Evolutionary conservation across 768 basidiomycete species (phyloP), one percentile per base, ranked within the genome.

Genomic region (Dacryopinax primogenitus): DNA sequence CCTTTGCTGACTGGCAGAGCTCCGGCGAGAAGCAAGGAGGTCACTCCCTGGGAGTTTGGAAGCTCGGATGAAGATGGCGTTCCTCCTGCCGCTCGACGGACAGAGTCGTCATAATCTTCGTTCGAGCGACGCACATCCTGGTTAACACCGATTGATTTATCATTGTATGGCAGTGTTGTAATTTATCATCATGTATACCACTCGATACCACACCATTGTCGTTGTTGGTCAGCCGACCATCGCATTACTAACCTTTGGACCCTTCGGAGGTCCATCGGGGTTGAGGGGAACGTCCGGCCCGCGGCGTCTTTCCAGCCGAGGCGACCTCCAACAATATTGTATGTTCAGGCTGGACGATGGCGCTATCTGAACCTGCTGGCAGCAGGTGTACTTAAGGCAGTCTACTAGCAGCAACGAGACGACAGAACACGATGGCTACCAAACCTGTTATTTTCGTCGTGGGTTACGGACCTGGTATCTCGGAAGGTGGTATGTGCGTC

Each of bases 11-110:
- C 18, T 30, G 26, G 11, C 13, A 23, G 51, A 30, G 51, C 51
- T 13, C 51, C 51, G 23, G 26, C 11, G 51, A 58, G 51, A 18
- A 58, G 51, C 51, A 58, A 58, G 26, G 51, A 58, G 51, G 51
- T 58, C 26, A 58, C 51, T 11, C 51, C 51, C 51, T 58, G 51
- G 51, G 51, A 58, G 30, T 58, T 58, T 21, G 21, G 21, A 23
- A 58, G 51, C 26, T 58, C 51, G 15, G 51, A 58, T 21, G 51
- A 58, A 30, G 51, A 58, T 30, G 13, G 26, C 13, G 13, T 58
- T 30, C 11, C 51, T 30, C 21, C 51, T 30, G 26, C 12, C 30
- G 26, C 51, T 11, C 51, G 30, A 13, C 26, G 26, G 51, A 58
- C 51, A 3, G 51, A 58, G 51, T 58, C 51, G 51, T 58, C 51